phyloP scores from a whole-genome alignment of 192 early-diverging fungal species.

The Entomortierella lignicola region DNA sequence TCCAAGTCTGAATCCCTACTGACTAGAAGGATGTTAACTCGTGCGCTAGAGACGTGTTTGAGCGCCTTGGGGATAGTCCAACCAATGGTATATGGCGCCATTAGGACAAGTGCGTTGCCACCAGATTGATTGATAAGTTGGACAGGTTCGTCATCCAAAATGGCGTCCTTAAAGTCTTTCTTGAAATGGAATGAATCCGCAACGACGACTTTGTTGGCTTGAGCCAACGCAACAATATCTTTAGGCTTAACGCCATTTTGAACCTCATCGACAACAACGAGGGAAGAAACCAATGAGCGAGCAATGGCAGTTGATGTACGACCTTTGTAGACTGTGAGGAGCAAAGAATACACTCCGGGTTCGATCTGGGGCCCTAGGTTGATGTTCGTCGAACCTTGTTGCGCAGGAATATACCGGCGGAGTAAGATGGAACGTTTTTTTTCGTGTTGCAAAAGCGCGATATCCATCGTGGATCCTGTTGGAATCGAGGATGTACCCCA shows the following conservation, averaged over 20 bases:
- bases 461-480: conserved; percentile 12
- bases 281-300: not conserved
- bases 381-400: not conserved
- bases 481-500: conserved; percentile 9
- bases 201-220: not conserved
- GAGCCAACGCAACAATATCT: not conserved
- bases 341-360: conserved; percentile 2
- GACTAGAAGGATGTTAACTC: conserved; percentile 12
- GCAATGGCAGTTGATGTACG: not conserved
- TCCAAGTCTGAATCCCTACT: no score
- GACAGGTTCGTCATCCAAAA: conserved; percentile 7
- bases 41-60: not conserved
- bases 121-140: not conserved
- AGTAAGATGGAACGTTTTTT: not conserved
- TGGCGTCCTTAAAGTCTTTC: not conserved
- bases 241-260: not conserved
- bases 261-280: conserved; percentile 3
- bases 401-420: conserved; percentile 10
- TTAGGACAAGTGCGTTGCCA: not conserved
- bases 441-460: conserved; percentile 7
- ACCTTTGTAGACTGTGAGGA: conserved; percentile 18
- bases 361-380: conserved; percentile 12
- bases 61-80: conserved; percentile 10
- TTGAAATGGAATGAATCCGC: conserved; percentile 1
- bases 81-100: conserved; percentile 12